phyloP scores from a whole-genome alignment of 1,139 yeast species.

The Magnusiomyces suaveolens region DNA sequence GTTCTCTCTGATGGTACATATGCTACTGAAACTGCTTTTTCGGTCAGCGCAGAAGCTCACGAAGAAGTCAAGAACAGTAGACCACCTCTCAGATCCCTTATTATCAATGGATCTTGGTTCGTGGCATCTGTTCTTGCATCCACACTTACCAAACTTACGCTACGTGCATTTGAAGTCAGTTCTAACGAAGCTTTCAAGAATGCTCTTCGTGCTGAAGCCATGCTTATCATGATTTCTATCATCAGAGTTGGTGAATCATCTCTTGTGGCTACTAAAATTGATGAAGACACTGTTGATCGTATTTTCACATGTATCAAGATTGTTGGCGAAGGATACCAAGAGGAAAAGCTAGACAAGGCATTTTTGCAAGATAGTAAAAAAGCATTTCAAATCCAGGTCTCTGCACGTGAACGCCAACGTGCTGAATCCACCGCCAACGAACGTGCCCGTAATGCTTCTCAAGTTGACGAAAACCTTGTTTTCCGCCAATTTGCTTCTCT shows the following conservation, averaged over 20 bases:
- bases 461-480: conserved; percentile 68
- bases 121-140: conserved; percentile 82
- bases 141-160: conserved; percentile 77
- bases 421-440: conserved; percentile 50
- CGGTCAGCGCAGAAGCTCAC: conserved; percentile 34
- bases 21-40: conserved; percentile 88
- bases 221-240: conserved; percentile 83
- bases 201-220: conserved; percentile 89
- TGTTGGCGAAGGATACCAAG: conserved; percentile 54
- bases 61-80: conserved; percentile 32
- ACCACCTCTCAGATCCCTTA: conserved; percentile 73
- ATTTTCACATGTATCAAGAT: conserved; percentile 73
- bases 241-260: conserved; percentile 82
- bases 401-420: conserved; percentile 43
- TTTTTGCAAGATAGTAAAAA: conserved; percentile 85
- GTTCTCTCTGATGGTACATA: conserved; percentile 97
- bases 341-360: conserved; percentile 49
- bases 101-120: conserved; percentile 82
- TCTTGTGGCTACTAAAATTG: conserved; percentile 64
- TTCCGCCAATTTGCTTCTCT: conserved; percentile 74
- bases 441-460: conserved; percentile 60
- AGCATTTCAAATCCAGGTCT: conserved; percentile 63
- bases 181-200: conserved; percentile 48
- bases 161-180: conserved; percentile 59
- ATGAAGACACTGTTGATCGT: conserved; percentile 92